Base-by-base conservation (phyloP, 345 rosid genomes). In the Populus tremula region DNA sequence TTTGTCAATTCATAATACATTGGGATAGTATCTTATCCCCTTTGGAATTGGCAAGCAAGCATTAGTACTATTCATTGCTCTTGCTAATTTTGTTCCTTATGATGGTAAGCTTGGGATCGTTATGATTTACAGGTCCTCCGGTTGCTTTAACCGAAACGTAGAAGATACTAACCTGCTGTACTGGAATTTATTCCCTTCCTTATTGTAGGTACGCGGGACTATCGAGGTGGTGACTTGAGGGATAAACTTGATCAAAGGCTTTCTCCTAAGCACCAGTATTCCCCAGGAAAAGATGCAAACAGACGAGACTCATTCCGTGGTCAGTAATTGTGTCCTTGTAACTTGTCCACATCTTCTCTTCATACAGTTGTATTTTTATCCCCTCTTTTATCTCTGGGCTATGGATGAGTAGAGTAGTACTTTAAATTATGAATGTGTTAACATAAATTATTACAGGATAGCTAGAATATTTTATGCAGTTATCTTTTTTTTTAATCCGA, bases 151-250 rank as follows among this genome's bases (percentile, higher is more conserved):
- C 76, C 17, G 74, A 77, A 76, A 45, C 59, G 67, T 41, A 75
- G 67, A 73, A 56, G 69, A 67, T 73, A 53, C 79, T 71, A 41
- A 39, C 78, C 66, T 81, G 69, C 79, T 83, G 67, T 70, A 77
- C 78, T 77, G 84, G 76, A 82, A 80, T 67, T 78, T 81, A 56
- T 72, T 50, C 72, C 75, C 70, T 65, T 76, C 76, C 29, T 79
- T 67, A n/a, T 75, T 85, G 78, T 88, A 96, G 99, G 92, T 75
- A 88, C 87, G 81, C 82, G 82, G 43, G 90, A 84, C 80, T 70
- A 83, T 87, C 80, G 86, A 69, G 91, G 84, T 82, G 81, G 83
- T 82, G 98, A 96, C 86, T 86, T 94, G 85, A 91, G 99, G 86
- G 84, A 85, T 85, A 94, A 82, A 81, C 93, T 92, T 87, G 97